Conservation (phyloP, 176 grass and related monocot species). For the Cenchrus americanus region DNA sequence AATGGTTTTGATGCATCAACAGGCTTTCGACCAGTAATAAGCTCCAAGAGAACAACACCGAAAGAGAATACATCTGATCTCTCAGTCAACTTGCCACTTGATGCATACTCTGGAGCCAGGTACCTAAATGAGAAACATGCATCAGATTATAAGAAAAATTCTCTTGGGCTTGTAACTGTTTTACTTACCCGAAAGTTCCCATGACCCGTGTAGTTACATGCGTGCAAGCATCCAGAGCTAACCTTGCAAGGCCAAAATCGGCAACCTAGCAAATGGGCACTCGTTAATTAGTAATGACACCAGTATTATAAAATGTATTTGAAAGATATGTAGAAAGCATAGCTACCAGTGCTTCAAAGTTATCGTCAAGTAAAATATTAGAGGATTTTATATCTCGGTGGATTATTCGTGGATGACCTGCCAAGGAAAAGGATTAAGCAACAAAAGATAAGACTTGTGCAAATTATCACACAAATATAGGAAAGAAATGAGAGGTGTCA, state of each 20-base stretch:
- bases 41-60: slow-evolving; percentile 93
- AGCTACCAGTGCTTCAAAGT: slow-evolving; percentile 89
- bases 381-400: slow-evolving; percentile 99
- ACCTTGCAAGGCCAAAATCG: slow-evolving; percentile 94
- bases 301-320: not conserved
- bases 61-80: slow-evolving; percentile 98
- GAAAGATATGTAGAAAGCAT: slow-evolving; percentile 11
- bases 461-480: slow-evolving; percentile 21
- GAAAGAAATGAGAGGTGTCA: slow-evolving; percentile 23
- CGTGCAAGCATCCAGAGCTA: slow-evolving; percentile 80
- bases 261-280: slow-evolving; percentile 60
- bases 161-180: not conserved
- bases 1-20: slow-evolving; percentile 82
- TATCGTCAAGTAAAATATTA: slow-evolving; percentile 91
- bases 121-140: slow-evolving; percentile 55
- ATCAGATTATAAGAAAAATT: slow-evolving; percentile 14
- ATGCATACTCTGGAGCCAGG: slow-evolving; percentile 94
- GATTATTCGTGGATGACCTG: slow-evolving; percentile 93
- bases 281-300: not conserved
- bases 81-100: slow-evolving; percentile 91
- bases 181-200: slow-evolving; percentile 95
- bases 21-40: slow-evolving; percentile 87
- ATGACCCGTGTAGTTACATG: slow-evolving; percentile 98
- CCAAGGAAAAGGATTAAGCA: slow-evolving; percentile 26
- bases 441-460: not conserved